Evolutionary conservation across 805 yeast genomes (phyloP), one percentile per base, ranked within the genome.

Genomic region (Sugiyamaella boreocaroliniensis): DNA sequence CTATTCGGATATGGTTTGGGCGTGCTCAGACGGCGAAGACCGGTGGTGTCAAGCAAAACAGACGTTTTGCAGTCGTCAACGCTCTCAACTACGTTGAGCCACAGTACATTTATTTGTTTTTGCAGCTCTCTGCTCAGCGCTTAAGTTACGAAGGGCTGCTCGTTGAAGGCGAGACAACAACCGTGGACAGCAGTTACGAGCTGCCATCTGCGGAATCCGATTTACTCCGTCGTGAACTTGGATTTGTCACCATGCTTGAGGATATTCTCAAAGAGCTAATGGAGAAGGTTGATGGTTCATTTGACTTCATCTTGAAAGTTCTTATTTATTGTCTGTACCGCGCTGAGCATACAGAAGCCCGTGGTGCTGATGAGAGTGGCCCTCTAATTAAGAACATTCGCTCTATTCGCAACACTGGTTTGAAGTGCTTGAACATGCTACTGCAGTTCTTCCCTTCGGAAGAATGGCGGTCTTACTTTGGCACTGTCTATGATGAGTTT

Each of bases 1-100:
- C 89, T 3, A 64, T 89, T 47, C 72, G 97, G 58, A 83, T 93
- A 22, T 71, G 93, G 18, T 92, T 84, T 68, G 98, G 98, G 8
- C 77, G 95, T 53, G 88, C 89, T 8, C 95, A 88, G 68, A 77
- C 83, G 1, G 75, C 82, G 41, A 77, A 74, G 51, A 72, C 79
- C 1, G 83, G 86, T 65, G 89, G 88, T 54, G 78, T 82, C 29
- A 86, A 86, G 63, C 77, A 80, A 51, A 83, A 89, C 32, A 77
- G 86, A 58, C 85, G 88, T 57, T 76, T 65, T 41, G 65, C 73
- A 0, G 65, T 68, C 1, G 54, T 73, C 15, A 56, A 64, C 15
- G 65, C 73, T 2, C 57, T 71, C 29, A 70, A 66, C 48, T 65
- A 63, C 41, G 55, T 69, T 18, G 70, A 66, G 43, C 63, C 64